These are phyloP conservation scores for Cutaneotrichosporon sp. DNA, from an alignment of 1,284 basidiomycete genomes.

Conservation along the genomic window DNA sequence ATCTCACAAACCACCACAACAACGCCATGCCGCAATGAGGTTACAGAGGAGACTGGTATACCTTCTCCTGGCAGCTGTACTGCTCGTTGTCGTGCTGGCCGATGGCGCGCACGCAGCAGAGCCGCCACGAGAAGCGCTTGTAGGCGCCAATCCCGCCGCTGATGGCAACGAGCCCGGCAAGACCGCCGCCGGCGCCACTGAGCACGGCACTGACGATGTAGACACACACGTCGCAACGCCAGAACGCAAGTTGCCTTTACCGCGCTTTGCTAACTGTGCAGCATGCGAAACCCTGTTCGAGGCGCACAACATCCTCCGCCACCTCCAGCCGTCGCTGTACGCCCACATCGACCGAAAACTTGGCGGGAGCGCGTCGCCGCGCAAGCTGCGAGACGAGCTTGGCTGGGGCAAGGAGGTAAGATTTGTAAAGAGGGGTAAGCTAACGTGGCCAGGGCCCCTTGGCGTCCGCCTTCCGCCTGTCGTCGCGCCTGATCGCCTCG, in stretches of 20 bases:
- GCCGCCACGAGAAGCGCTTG: neutral
- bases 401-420: conserved; percentile 36
- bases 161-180: too few species aligned
- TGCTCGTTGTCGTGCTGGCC: neutral
- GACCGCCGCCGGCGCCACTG: too few species aligned
- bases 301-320: conserved; percentile 25
- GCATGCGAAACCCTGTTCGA: conserved; percentile 28
- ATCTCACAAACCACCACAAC: neutral
- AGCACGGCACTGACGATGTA: too few species aligned
- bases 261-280: conserved; percentile 2
- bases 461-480: conserved; percentile 32
- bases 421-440: neutral
- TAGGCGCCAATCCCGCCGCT: neutral
- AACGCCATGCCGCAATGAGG: conserved; percentile 4
- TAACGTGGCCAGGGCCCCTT: conserved; percentile 34
- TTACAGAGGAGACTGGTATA: neutral
- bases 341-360: conserved; percentile 29
- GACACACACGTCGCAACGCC: neutral
- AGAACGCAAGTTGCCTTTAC: neutral
- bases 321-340: conserved; percentile 23
- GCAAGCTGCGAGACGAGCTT: conserved; percentile 33
- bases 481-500: conserved; percentile 27
- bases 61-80: neutral
- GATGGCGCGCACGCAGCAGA: neutral
- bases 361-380: conserved; percentile 14